phyloP scores from a whole-genome alignment of 805 yeast species.

The Starmerella potacharoeniae region DNA sequence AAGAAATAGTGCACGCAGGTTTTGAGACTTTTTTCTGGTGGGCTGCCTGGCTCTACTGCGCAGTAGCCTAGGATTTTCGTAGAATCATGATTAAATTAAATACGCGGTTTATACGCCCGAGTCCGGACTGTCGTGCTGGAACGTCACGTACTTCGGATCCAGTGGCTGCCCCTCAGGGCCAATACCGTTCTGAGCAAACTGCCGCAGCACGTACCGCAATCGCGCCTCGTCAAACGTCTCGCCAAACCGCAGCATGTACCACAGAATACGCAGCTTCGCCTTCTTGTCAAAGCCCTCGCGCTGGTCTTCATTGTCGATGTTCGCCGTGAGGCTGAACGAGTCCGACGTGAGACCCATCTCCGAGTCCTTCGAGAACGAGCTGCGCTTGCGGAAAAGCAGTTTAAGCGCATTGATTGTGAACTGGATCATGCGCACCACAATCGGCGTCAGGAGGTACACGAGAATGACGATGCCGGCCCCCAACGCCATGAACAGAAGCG shows the following conservation, averaged over 20 bases:
- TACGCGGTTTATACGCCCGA: too few relatives aligned
- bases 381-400: not conserved
- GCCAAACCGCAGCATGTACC: slow-evolving; percentile 42
- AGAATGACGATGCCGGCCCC: not conserved
- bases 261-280: slow-evolving; percentile 41
- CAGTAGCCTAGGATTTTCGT: too few relatives aligned
- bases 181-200: slow-evolving; percentile 42
- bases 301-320: slow-evolving; percentile 38
- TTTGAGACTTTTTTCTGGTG: too few relatives aligned
- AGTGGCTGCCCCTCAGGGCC: slow-evolving; percentile 56
- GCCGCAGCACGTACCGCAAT: slow-evolving; percentile 36
- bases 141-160: slow-evolving; percentile 50
- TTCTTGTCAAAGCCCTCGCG: slow-evolving; percentile 51
- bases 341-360: slow-evolving; percentile 44
- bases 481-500: not conserved
- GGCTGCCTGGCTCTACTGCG: too few relatives aligned
- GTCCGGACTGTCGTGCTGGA: not conserved
- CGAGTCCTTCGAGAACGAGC: slow-evolving; percentile 17
- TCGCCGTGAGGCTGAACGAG: slow-evolving; percentile 44
- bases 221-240: slow-evolving; percentile 64
- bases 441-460: slow-evolving; percentile 6
- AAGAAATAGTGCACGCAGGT: too few relatives aligned
- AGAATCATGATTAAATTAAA: too few relatives aligned
- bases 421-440: not conserved
- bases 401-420: slow-evolving; percentile 6